Conservation (phyloP, 257 asterid genomes). For the Solanum sparsipilum region DNA sequence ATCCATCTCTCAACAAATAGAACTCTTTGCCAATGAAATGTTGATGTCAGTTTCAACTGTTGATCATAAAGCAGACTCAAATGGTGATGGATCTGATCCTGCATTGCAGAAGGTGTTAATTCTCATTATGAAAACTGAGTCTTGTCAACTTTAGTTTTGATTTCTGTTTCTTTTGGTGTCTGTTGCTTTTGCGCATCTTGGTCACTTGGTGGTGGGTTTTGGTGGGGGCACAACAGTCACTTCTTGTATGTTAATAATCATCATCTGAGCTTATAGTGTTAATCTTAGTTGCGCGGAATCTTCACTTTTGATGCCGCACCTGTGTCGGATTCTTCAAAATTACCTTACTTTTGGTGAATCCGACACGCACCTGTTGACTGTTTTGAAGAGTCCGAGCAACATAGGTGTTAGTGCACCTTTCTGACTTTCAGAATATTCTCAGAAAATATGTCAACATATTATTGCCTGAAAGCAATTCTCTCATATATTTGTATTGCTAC, state of each 20-base stretch:
- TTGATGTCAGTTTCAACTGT: conserved; percentile 52
- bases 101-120: conserved; percentile 42
- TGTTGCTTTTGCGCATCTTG: neutral
- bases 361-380: too few species aligned
- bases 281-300: too few species aligned
- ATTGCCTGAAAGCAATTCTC: neutral
- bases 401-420: neutral
- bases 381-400: too few species aligned
- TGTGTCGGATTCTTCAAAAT: too few species aligned
- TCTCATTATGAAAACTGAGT: neutral
- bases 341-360: too few species aligned
- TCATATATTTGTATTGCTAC: neutral
- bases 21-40: conserved; percentile 76
- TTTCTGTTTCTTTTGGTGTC: neutral
- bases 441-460: neutral
- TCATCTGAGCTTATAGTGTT: neutral
- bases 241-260: neutral
- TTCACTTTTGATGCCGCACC: too few species aligned
- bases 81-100: conserved; percentile 37
- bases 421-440: neutral
- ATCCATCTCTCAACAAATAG: conserved; percentile 65
- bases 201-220: neutral
- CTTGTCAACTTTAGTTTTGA: neutral
- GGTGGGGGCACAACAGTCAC: neutral
- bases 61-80: conserved; percentile 20